Evolutionary conservation across 83 land plant genomes (phyloP), one percentile per base, ranked within the genome.

Genomic region (Thuja plicata): DNA sequence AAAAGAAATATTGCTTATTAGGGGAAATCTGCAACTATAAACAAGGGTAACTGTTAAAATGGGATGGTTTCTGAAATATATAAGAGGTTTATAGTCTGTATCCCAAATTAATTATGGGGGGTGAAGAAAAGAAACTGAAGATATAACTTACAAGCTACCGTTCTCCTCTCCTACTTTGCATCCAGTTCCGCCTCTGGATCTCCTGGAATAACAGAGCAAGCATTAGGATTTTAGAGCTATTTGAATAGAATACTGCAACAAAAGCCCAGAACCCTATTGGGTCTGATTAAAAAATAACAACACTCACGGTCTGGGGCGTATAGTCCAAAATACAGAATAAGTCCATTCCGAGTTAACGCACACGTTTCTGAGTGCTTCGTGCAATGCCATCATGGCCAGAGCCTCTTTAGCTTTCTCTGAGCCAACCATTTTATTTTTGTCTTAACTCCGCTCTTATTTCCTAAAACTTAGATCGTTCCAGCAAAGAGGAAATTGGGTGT

Each of bases 281-380:
- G 57, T 15, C 16, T 54, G 19, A 54, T 54, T 54, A 15, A 15
- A 54, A 54, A 54, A 54, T 15, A 77, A 40, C 54, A 86, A 30
- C 7, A 86, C 85, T 81, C 92, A 97, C 99, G 99, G 99, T 78
- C 99, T 93, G 90, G 98, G 99, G 30, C 99, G 93, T 45, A 97
- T 97, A 80, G 99, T 97, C 99, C 99, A 97, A 96, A 97, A 97
- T 79, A 97, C 99, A 82, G 99, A 95, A 90, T 97, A 97, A 87
- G 96, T 97, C 99, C 98, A 97, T 88, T 97, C 99, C 30, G 97
- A 91, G 89, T 91, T 93, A 87, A 97, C 88, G 89, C 99, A 97
- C 88, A 97, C 98, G 88, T 90, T 94, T 73, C 98, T 89, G 32
- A 97, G 94, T 76, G 99, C 99, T 89, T 97, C 99, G 92, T 97